Percentiles rank a stretch among this genome's conserved stretches.
Evolutionary conservation across 768 basidiomycete genomes (phyloP).

Genomic region (Boletus reticuloceps): DNA sequence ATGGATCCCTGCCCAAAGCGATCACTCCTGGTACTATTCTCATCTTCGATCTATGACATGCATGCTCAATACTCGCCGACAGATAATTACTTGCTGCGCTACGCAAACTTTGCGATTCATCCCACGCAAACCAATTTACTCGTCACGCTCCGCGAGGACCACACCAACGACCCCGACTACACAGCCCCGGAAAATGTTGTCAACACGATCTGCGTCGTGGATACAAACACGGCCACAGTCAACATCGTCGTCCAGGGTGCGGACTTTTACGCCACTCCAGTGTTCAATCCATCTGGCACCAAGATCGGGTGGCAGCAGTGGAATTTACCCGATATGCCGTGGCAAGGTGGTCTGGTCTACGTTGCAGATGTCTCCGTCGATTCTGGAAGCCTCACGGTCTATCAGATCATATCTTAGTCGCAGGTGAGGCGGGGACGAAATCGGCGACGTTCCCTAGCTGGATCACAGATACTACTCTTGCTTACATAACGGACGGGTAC

Average conservation of each 20-base stretch:
- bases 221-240: conserved; percentile 40
- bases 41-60: neutral
- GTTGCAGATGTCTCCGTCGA: conserved; percentile 39
- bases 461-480: conserved; percentile 47
- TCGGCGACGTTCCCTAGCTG: conserved; percentile 34
- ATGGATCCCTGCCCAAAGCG: no score
- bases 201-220: conserved; percentile 57
- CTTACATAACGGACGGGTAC: conserved; percentile 57
- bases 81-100: conserved; percentile 31
- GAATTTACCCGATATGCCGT: conserved; percentile 66
- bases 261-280: conserved; percentile 64
- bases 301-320: conserved; percentile 61
- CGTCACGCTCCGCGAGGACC: conserved; percentile 64
- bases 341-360: conserved; percentile 55
- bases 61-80: conserved; percentile 5
- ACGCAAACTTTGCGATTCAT: conserved; percentile 53
- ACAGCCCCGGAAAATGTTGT: conserved; percentile 34
- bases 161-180: conserved; percentile 35
- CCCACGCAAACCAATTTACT: conserved; percentile 50
- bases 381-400: conserved; percentile 11
- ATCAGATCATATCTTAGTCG: conserved; percentile 38
- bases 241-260: conserved; percentile 45
- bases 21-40: conserved; percentile 53
- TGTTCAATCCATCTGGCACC: conserved; percentile 53
- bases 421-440: conserved; percentile 43